Conservation (phyloP, 2,329 filamentous ascomycete species). For the Metarhizium sp. region DNA sequence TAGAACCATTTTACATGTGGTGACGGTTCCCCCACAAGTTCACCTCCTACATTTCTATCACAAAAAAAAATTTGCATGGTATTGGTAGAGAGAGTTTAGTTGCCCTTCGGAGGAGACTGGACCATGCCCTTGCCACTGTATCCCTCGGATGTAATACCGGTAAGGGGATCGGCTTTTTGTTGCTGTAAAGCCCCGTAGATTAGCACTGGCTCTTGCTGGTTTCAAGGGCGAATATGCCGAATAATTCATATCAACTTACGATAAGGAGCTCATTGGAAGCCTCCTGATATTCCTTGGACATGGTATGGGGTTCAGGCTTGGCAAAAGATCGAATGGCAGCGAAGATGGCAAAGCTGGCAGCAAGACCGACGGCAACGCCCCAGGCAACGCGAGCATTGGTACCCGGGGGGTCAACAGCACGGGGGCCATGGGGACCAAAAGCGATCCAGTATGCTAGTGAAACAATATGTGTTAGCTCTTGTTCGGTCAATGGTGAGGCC, state of each 20-base stretch:
- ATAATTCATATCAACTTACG: constrained; percentile 38
- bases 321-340: constrained; percentile 61
- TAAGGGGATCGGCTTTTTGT: constrained; percentile 80
- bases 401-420: constrained; percentile 71
- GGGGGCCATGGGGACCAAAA: constrained; percentile 92
- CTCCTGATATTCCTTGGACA: constrained; percentile 97
- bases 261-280: constrained; percentile 87
- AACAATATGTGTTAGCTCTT: constrained; percentile 29
- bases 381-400: constrained; percentile 72
- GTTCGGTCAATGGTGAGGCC: constrained; percentile 2
- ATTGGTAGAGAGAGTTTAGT: constrained; percentile 25
- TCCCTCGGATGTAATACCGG: constrained; percentile 68
- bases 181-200: constrained; percentile 37
- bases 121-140: constrained; percentile 73
- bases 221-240: not conserved
- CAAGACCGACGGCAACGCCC: constrained; percentile 61
- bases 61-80: constrained; percentile 22
- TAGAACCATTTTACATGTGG: constrained; percentile 27
- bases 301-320: constrained; percentile 66
- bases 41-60: constrained; percentile 22
- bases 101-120: constrained; percentile 54
- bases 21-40: constrained; percentile 17
- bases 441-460: constrained; percentile 93
- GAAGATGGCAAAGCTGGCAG: constrained; percentile 63
- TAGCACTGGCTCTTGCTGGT: not conserved